phyloP scores from a whole-genome alignment of 2,329 filamentous ascomycete genomes.

The Trichoderma sp. region DNA sequence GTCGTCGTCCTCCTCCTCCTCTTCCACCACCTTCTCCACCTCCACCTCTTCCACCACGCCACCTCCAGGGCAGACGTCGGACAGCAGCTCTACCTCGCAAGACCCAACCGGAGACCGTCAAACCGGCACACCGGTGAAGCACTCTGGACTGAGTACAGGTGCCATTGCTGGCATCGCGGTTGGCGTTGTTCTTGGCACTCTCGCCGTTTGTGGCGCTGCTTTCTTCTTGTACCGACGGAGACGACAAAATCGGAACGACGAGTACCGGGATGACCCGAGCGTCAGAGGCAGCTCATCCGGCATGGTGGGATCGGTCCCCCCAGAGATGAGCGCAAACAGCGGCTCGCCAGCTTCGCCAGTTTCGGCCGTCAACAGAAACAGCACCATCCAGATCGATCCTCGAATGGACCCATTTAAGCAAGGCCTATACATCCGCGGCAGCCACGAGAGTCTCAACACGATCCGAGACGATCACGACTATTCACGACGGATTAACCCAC shows the following conservation, averaged over 20 bases:
- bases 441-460: slow-evolving; percentile 61
- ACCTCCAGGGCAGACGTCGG: slow-evolving; percentile 38
- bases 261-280: slow-evolving; percentile 45
- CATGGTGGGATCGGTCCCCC: slow-evolving; percentile 43
- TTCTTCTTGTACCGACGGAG: slow-evolving; percentile 46
- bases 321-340: slow-evolving; percentile 38
- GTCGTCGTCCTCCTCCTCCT: background rate
- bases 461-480: slow-evolving; percentile 65
- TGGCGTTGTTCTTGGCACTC: slow-evolving; percentile 46
- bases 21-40: background rate
- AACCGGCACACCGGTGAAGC: slow-evolving; percentile 22
- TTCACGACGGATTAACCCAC: slow-evolving; percentile 56
- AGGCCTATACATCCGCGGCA: slow-evolving; percentile 56
- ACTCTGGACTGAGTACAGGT: slow-evolving; percentile 41
- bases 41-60: background rate
- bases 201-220: slow-evolving; percentile 35
- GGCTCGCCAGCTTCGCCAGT: slow-evolving; percentile 33
- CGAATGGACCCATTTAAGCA: slow-evolving; percentile 60
- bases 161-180: slow-evolving; percentile 52
- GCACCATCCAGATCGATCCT: slow-evolving; percentile 58
- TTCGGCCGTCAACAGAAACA: slow-evolving; percentile 49
- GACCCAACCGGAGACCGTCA: slow-evolving; percentile 23
- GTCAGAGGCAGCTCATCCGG: slow-evolving; percentile 51
- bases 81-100: slow-evolving; percentile 46
- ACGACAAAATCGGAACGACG: slow-evolving; percentile 43